Evolutionary conservation across 2,329 filamentous ascomycete genomes (phyloP).

Genomic region (Monilinia vaccinii-corymbosi): DNA sequence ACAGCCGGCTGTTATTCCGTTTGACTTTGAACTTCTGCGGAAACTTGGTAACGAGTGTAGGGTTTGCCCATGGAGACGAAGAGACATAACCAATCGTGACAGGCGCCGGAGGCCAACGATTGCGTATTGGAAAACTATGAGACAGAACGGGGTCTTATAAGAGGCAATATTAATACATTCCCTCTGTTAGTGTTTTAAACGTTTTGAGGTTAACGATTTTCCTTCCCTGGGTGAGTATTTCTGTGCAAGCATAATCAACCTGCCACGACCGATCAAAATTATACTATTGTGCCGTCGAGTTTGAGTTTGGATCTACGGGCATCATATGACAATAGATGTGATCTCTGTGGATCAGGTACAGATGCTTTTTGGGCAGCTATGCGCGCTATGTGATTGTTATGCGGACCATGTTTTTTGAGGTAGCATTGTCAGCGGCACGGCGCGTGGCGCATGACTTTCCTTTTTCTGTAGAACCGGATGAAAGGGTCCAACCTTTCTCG

Average conservation of each 20-base stretch:
- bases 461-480: conserved; percentile 9
- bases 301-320: conserved; percentile 4
- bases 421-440: conserved; percentile 20
- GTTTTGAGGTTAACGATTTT: background rate
- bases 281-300: background rate
- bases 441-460: conserved; percentile 16
- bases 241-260: background rate
- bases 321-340: conserved; percentile 8
- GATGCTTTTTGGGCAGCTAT: conserved; percentile 25
- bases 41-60: conserved; percentile 3
- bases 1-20: background rate
- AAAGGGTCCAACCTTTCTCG: conserved; percentile 1
- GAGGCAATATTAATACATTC: background rate
- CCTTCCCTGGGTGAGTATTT: background rate
- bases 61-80: background rate
- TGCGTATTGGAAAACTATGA: conserved; percentile 9
- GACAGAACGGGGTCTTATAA: background rate
- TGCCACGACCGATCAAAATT: background rate
- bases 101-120: background rate
- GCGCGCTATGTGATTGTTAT: conserved; percentile 17
- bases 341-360: conserved; percentile 21
- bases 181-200: background rate
- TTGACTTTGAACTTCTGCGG: background rate
- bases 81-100: conserved; percentile 8
- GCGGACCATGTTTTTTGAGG: conserved; percentile 14